phyloP scores from a whole-genome alignment of 106 monocot species.

The Allium sativum region DNA sequence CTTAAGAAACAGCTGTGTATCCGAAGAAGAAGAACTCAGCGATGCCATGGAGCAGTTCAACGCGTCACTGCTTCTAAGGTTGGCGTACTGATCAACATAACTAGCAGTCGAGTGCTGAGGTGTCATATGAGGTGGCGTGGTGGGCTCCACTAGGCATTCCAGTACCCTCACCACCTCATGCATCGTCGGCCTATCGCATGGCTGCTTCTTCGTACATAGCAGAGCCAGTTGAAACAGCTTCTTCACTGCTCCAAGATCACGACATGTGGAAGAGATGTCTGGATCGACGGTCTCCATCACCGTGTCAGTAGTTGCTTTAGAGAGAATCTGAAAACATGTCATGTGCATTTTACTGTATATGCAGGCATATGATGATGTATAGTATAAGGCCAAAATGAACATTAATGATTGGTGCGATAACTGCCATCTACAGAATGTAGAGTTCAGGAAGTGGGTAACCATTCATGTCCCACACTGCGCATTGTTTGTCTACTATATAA shows the following conservation, averaged over 20 bases:
- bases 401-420: not conserved
- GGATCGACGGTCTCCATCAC: slow-evolving; percentile 88
- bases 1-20: slow-evolving; percentile 82
- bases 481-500: no score
- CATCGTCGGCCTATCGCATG: slow-evolving; percentile 80
- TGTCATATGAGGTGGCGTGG: slow-evolving; percentile 1
- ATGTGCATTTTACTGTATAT: no score
- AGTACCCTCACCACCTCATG: slow-evolving; percentile 82
- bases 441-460: not conserved
- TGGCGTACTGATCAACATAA: slow-evolving; percentile 55
- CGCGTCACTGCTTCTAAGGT: slow-evolving; percentile 35
- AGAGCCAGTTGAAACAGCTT: slow-evolving; percentile 88
- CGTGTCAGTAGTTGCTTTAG: slow-evolving; percentile 55
- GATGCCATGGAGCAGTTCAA: slow-evolving; percentile 36
- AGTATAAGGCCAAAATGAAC: not conserved
- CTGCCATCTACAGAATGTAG: not conserved
- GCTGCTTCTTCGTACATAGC: slow-evolving; percentile 84
- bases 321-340: slow-evolving; percentile 39
- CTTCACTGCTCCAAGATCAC: slow-evolving; percentile 51
- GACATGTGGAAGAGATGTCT: slow-evolving; percentile 54
- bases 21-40: slow-evolving; percentile 60
- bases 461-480: no score
- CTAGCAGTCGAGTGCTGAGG: slow-evolving; percentile 26
- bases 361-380: not conserved
- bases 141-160: slow-evolving; percentile 36